Evolutionary conservation across 2,329 filamentous ascomycete genomes (phyloP).

Genomic region (Knufia fluminis): DNA sequence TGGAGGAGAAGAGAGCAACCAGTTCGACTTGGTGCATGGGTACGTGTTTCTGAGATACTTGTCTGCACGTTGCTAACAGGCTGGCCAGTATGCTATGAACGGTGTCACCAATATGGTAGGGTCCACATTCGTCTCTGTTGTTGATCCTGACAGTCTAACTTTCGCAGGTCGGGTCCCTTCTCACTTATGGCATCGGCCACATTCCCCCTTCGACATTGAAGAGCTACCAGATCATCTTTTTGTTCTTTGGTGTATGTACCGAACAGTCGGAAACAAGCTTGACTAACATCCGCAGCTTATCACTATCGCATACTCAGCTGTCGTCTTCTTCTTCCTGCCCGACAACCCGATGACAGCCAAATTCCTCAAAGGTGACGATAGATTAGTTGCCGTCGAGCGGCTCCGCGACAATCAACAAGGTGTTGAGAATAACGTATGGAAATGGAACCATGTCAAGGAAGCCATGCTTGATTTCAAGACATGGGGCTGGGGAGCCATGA

Average conservation of each 20-base stretch:
- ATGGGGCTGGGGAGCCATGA: constrained; percentile 48
- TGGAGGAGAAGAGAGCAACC: constrained; percentile 46
- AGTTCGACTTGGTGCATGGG: constrained; percentile 42
- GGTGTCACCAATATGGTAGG: constrained; percentile 46
- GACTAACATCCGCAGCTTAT: constrained; percentile 26
- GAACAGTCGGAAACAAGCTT: background rate
- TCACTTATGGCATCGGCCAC: constrained; percentile 45
- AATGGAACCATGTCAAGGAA: constrained; percentile 47
- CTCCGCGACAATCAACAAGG: constrained; percentile 43
- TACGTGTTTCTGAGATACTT: constrained; percentile 35
- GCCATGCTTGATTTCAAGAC: constrained; percentile 50
- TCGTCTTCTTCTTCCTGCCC: constrained; percentile 52
- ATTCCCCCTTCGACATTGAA: constrained; percentile 36
- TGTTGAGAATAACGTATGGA: constrained; percentile 36
- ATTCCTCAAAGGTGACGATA: constrained; percentile 45
- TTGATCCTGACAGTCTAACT: no score
- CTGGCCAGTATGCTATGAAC: constrained; percentile 27
- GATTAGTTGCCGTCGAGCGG: constrained; percentile 48
- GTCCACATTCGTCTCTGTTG: constrained; percentile 26
- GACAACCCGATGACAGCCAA: constrained; percentile 54
- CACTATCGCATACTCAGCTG: constrained; percentile 42
- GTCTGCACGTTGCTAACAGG: background rate
- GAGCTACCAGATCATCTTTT: constrained; percentile 46
- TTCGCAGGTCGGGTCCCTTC: no score
- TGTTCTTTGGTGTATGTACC: constrained; percentile 34